These are phyloP conservation scores for Massospora cicadina DNA, from an alignment of 371 early-diverging fungal genomes.

Conservation along the genomic window DNA sequence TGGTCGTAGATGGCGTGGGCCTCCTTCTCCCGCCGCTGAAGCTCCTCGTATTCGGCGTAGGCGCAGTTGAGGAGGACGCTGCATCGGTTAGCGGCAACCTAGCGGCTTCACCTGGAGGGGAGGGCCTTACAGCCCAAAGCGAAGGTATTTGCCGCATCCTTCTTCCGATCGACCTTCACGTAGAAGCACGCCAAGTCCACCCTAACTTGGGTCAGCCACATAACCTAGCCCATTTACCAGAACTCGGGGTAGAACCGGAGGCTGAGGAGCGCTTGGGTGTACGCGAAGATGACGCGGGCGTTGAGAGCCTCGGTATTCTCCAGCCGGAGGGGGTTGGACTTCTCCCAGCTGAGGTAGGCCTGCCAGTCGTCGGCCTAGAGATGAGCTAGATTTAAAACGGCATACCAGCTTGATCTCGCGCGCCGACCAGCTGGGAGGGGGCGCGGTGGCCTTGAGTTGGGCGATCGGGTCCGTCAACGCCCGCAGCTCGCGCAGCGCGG, in stretches of 20 bases:
- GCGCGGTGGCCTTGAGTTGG: constrained; percentile 38
- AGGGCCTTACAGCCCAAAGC: constrained; percentile 51
- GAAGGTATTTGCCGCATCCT: constrained; percentile 54
- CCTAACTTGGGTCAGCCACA: constrained; percentile 20
- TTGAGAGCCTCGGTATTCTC: constrained; percentile 36
- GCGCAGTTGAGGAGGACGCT: constrained; percentile 50
- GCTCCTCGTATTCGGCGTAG: constrained; percentile 72
- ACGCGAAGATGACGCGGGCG: constrained; percentile 64
- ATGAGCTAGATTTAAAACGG: background rate
- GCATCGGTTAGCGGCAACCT: background rate
- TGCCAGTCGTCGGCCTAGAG: constrained; percentile 56
- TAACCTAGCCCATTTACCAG: constrained; percentile 31
- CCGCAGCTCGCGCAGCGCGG: constrained; percentile 61
- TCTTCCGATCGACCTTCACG: constrained; percentile 36
- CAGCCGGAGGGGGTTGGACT: constrained; percentile 62
- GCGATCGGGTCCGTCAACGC: constrained; percentile 39
- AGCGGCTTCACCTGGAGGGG: constrained; percentile 43
- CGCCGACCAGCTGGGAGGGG: constrained; percentile 66
- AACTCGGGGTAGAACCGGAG: constrained; percentile 78
- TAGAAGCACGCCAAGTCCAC: constrained; percentile 55
- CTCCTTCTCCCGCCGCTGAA: constrained; percentile 39
- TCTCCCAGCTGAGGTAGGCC: constrained; percentile 78
- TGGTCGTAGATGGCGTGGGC: constrained; percentile 53
- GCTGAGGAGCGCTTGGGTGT: constrained; percentile 64
- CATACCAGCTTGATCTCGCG: constrained; percentile 45